phyloP scores from a whole-genome alignment of 108 stramenopile genomes.

The Cylindrotheca fusiformis region DNA sequence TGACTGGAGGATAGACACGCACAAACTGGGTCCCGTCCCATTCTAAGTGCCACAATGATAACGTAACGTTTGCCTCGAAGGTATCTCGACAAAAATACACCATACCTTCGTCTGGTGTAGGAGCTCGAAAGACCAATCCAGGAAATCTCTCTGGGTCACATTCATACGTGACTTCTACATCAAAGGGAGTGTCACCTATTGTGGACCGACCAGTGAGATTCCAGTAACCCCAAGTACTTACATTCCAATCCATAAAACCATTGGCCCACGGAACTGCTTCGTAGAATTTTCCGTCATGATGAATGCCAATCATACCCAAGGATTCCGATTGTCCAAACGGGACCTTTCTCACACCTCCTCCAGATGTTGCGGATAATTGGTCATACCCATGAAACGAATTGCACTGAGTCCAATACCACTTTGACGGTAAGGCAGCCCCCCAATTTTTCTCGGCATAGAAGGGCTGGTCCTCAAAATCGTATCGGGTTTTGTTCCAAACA shows the following conservation, averaged over 20 bases:
- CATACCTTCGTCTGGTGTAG: constrained; percentile 81
- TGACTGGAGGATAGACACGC: constrained; percentile 29
- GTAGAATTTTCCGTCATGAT: constrained; percentile 74
- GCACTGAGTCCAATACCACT: constrained; percentile 91
- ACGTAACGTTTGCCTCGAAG: constrained; percentile 52
- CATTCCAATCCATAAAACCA: constrained; percentile 81
- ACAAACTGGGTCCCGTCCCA: constrained; percentile 51
- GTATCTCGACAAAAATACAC: constrained; percentile 81
- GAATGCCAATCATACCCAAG: constrained; percentile 71
- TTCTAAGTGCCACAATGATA: constrained; percentile 72
- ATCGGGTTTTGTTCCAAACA: constrained; percentile 64
- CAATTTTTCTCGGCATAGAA: constrained; percentile 94
- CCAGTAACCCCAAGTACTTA: constrained; percentile 73
- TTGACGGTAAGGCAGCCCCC: constrained; percentile 78
- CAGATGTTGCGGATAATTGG: constrained; percentile 59
- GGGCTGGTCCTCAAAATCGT: constrained; percentile 70
- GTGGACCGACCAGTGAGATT: constrained; percentile 43
- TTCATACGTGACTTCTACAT: constrained; percentile 57
- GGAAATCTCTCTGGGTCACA: constrained; percentile 46
- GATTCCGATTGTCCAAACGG: constrained; percentile 68
- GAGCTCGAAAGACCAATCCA: constrained; percentile 76
- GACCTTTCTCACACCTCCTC: constrained; percentile 74
- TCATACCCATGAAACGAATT: constrained; percentile 75
- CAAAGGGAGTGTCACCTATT: constrained; percentile 46
- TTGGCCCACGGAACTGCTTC: constrained; percentile 84